Evolutionary conservation across 2,329 filamentous ascomycete species (phyloP), one percentile per base, ranked within the genome.

Genomic region (Bipolaris oryzae): DNA sequence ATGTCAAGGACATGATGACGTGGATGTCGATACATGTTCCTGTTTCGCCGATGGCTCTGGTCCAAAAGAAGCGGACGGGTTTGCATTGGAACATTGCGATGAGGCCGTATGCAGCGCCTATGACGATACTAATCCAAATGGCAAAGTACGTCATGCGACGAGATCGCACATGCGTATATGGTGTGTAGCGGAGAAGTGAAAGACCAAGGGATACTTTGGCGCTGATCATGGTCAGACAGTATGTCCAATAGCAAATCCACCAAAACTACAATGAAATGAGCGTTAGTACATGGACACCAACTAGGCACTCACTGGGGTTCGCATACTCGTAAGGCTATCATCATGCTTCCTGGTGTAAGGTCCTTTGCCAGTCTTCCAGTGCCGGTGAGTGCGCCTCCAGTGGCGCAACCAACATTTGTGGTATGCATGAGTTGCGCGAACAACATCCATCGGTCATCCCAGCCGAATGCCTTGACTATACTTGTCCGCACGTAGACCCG

Each of bases 1-100:
- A 81, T 11, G 78, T 81, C 34, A 84, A 75, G 44, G 68, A 77
- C 56, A 84, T 81, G 42, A 87, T 76, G 53, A 81, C 72, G 13
- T 79, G 69, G 6, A 73, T 69, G 44, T 64, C 60, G 50, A 81
- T 47, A 55, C 79, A 81, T 15, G 68, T 69, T n/a, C 77, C 78
- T 20, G 72, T 55, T 3, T 59, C 57, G 16, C 50, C 38, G 5
- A 77, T 64, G 58, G 74, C 75, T 18, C 67, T 63, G 16, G 74
- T 55, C 78, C 81, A 83, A 57, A 82, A 82, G 58, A 75, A 79
- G 1, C 71, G 71, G 0, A 77, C 62, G 0, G 81, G 81, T 0
- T 57, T 69, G 70, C 81, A 83, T 60, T 82, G 81, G 28, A 83
- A 76, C 0, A 78, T 53, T 28, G 78, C 72, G 48, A 81, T 55